Evolutionary conservation across 805 yeast genomes (phyloP), one percentile per base, ranked within the genome.

Genomic region (Spathaspora girioi): DNA sequence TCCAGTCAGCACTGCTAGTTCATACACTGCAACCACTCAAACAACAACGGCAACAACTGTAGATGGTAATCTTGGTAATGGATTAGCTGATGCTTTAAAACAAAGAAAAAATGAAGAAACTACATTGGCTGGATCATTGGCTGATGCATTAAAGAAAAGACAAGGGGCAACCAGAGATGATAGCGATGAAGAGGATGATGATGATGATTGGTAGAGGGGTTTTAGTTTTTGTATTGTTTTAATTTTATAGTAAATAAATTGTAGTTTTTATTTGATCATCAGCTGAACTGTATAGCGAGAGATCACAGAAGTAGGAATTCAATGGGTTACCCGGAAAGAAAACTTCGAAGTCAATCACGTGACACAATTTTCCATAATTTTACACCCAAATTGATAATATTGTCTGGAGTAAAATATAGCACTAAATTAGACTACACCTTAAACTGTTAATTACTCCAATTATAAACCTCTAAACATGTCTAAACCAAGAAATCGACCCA

Each of bases 71-170:
- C 58, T 80, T 12, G 79, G 79, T 5, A 75, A 78, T 50, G 87
- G 89, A 0, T 68, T 86, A 27, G 92, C 92, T 1, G 84, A 82
- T 48, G 92, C 92, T 0, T 65, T 87, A 57, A 75, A 73, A 67
- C 82, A 84, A 17, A 83, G 83, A 68, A 78, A 83, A 57, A 78
- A 78, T 51, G 86, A 80, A 50, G 89, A 84, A 54, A 70, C 71
- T 14, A 68, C 75, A 1, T 73, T 89, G 59, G 94, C 93, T 11
- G 92, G 90, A n/a, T 91, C 93, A 6, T 73, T 91, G 53, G 97
- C 97, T 0, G 89, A 88, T 53, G 97, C 97, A 1, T 78, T 91
- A 59, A 87, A 86, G 64, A 87, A 84, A 48, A 80, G 94, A 64
- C 73, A 71, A 53, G 77, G 70, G 10, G 89, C 89, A 2, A 81